These are phyloP conservation scores for Sporisorium exsertum DNA, from an alignment of 1,284 basidiomycete genomes.

Conservation along the genomic window DNA sequence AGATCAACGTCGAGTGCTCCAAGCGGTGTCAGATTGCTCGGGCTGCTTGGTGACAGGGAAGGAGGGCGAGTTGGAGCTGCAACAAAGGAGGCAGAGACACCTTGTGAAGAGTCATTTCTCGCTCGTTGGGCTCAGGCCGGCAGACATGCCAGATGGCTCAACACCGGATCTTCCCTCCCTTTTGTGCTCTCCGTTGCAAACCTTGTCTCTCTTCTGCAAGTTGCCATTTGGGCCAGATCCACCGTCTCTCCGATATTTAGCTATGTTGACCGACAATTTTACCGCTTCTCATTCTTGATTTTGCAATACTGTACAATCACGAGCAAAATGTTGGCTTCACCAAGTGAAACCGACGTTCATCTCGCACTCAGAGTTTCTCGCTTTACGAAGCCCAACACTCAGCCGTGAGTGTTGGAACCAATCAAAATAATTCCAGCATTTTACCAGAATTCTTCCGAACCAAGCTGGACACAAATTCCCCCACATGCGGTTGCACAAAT, in stretches of 20 bases:
- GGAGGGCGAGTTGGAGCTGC: neutral
- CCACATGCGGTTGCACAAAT: too few species aligned
- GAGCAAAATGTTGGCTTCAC: too few species aligned
- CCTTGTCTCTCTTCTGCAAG: neutral
- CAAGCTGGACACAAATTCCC: too few species aligned
- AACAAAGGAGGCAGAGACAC: neutral
- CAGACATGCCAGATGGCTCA: slow-evolving; percentile 14
- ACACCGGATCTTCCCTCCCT: neutral
- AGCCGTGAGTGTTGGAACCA: too few species aligned
- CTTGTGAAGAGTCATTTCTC: too few species aligned
- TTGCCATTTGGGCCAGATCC: neutral
- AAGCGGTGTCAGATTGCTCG: neutral
- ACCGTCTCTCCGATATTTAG: neutral
- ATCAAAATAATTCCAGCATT: too few species aligned
- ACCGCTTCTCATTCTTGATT: slow-evolving; percentile 1
- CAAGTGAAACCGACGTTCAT: too few species aligned
- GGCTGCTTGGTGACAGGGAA: neutral
- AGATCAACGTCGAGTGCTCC: neutral
- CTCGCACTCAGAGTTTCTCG: too few species aligned
- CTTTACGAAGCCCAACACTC: too few species aligned
- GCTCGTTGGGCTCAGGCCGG: too few species aligned
- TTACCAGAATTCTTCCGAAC: too few species aligned
- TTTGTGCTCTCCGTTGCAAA: neutral
- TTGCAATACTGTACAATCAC: too few species aligned
- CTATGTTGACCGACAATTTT: neutral